phyloP scores from a whole-genome alignment of 225 moss, liverwort and hornwort genomes.

The Marchantia paleacea region DNA sequence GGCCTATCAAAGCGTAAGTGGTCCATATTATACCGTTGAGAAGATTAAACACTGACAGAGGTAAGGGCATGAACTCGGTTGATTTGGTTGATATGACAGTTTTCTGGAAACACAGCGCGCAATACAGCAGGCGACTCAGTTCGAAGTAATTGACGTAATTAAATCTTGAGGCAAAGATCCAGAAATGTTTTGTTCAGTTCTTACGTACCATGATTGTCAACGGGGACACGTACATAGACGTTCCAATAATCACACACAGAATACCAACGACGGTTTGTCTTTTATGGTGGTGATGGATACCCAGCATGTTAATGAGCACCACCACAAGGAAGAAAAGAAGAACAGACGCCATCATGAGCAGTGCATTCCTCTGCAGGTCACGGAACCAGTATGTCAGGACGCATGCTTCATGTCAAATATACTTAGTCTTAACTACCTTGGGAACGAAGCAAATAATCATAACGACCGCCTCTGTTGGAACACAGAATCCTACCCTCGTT shows the following conservation, averaged over 20 bases:
- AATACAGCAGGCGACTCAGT: too few species aligned
- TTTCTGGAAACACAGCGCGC: neutral
- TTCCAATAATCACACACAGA: neutral
- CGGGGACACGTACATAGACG: constrained; percentile 4
- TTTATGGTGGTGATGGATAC: neutral
- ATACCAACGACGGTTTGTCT: constrained; percentile 4
- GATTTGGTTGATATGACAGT: neutral
- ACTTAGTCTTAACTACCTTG: too few species aligned
- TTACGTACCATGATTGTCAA: constrained; percentile 4
- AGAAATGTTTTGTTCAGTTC: too few species aligned
- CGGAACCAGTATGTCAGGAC: too few species aligned
- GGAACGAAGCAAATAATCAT: too few species aligned
- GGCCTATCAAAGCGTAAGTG: neutral
- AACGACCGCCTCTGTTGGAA: too few species aligned
- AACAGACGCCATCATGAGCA: neutral
- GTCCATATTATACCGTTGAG: constrained; percentile 9
- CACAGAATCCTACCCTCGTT: neutral
- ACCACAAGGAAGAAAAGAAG: neutral
- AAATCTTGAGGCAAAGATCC: too few species aligned
- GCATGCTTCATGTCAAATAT: too few species aligned
- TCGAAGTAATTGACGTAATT: too few species aligned
- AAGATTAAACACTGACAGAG: neutral
- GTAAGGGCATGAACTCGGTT: constrained; percentile 1
- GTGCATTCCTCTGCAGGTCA: neutral
- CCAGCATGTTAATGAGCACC: neutral